Evolutionary conservation across 306 rosid species (phyloP), one percentile per base, ranked within the genome.

Genomic region (Vigna trinervia): DNA sequence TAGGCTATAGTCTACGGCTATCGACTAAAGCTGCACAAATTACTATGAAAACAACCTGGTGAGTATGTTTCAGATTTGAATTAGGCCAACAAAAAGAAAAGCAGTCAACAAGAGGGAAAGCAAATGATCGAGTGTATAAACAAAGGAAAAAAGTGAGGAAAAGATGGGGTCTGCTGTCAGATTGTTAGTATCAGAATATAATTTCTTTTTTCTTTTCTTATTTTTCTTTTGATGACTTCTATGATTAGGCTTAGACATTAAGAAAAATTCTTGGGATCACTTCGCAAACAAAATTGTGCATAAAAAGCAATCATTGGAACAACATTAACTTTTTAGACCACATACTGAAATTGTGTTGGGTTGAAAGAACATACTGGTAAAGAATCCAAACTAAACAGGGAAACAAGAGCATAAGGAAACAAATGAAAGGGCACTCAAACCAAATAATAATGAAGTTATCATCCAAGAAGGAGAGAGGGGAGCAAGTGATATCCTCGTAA

Each of bases 51-150:
- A 78, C 67, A 36, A 52, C 14, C 67, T 82, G 61, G 67, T 63
- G 82, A 84, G 80, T 76, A 69, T 81, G 80, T 65, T 73, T 39
- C 73, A 74, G 47, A 63, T 30, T 76, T 84, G 83, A 85, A 83
- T 76, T 80, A 73, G 77, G 85, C 78, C 77, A 69, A 71, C 81
- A 75, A 76, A 34, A 59, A 63, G 59, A 82, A 83, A 95, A 89
- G 97, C 91, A 90, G 98, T 94, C 97, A 89, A 92, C 85, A 85
- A 85, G 54, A 75, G 90, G 82, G 78, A 88, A 85, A 85, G 89
- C 84, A 46, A 73, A 61, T 52, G 69, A 73, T 78, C 20, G 84
- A 77, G 78, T 56, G 69, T 74, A 83, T 80, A 73, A 86, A 86
- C 82, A 80, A 80, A 86, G 79, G 46, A 74, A 83, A 74, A 83